A percentile compares a stretch with the other conserved stretches of the same genome.
phyloP scores from a whole-genome alignment of 495 filamentous ascomycete genomes.

The Penicillium ucsense region DNA sequence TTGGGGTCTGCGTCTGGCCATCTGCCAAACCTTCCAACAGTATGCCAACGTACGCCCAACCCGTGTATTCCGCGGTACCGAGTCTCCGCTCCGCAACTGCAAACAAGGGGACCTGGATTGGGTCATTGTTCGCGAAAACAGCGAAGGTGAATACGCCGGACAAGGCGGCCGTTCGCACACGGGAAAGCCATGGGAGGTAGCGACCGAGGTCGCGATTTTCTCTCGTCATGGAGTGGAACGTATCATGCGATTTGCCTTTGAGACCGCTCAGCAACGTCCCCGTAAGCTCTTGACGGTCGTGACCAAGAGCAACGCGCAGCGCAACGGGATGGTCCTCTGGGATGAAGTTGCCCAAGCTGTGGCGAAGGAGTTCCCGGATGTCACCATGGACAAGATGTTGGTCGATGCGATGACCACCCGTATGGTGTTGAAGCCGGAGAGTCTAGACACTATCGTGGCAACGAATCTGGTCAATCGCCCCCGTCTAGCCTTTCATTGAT shows the following conservation, averaged over 20 bases:
- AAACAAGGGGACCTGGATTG: slow-evolving; percentile 37
- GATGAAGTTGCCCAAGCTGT: slow-evolving; percentile 41
- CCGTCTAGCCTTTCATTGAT: too few species aligned
- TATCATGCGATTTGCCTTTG: slow-evolving; percentile 48
- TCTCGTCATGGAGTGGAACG: slow-evolving; percentile 43
- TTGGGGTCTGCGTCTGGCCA: slow-evolving; percentile 44
- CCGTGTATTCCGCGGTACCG: slow-evolving; percentile 37
- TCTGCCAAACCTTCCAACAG: slow-evolving; percentile 45
- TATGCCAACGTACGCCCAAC: slow-evolving; percentile 49
- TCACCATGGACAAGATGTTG: slow-evolving; percentile 47
- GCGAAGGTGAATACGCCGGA: slow-evolving; percentile 48
- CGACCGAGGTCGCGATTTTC: slow-evolving; percentile 47
- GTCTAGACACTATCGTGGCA: slow-evolving; percentile 46
- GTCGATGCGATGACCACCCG: slow-evolving; percentile 51
- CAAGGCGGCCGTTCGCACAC: slow-evolving; percentile 45
- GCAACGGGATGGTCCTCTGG: slow-evolving; percentile 50
- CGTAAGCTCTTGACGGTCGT: slow-evolving; percentile 46
- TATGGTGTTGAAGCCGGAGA: slow-evolving; percentile 46
- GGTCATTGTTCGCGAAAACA: slow-evolving; percentile 51
- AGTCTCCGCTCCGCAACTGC: slow-evolving; percentile 40
- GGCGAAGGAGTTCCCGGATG: slow-evolving; percentile 41
- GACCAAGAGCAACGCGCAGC: slow-evolving; percentile 50
- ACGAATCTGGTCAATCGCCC: slow-evolving; percentile 35
- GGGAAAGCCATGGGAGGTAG: slow-evolving; percentile 41
- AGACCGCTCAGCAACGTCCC: slow-evolving; percentile 36